Percentiles rank a stretch among this genome's conserved stretches.
phyloP scores from a whole-genome alignment of 352 stramenopile genomes.

The Blastocystis sp. region DNA sequence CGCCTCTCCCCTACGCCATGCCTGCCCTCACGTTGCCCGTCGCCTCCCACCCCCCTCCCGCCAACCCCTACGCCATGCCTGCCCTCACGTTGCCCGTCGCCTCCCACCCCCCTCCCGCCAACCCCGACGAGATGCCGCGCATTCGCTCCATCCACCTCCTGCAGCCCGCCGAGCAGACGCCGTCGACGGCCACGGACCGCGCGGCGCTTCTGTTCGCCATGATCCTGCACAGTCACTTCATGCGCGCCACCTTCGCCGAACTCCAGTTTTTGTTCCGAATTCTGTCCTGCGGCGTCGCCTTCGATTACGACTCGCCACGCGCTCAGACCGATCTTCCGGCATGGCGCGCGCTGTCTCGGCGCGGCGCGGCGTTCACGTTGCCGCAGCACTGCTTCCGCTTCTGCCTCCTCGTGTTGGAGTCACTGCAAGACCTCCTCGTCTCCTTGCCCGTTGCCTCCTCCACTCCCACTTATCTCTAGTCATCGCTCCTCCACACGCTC shows the following conservation, averaged over 20 bases:
- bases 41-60: too few relatives aligned
- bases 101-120: background rate
- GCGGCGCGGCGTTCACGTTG: background rate
- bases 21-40: too few relatives aligned
- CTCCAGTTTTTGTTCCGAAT: background rate
- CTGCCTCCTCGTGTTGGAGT: background rate
- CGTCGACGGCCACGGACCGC: background rate
- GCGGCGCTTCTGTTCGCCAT: background rate
- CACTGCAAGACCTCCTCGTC: background rate
- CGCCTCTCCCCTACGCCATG: background rate
- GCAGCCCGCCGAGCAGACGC: background rate
- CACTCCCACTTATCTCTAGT: background rate
- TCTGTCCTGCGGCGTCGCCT: background rate
- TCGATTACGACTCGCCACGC: background rate
- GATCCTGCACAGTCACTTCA: background rate
- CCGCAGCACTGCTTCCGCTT: background rate
- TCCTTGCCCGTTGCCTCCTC: background rate
- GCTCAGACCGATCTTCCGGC: background rate
- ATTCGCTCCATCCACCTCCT: background rate
- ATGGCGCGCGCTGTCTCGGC: background rate
- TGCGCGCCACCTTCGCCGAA: background rate
- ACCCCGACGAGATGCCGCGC: background rate
- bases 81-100: background rate
- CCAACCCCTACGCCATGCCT: too few relatives aligned
- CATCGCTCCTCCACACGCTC: background rate